These are phyloP conservation scores for Phoenix dactylifera DNA, from an alignment of 176 grass and related monocot species.

Conservation along the genomic window DNA sequence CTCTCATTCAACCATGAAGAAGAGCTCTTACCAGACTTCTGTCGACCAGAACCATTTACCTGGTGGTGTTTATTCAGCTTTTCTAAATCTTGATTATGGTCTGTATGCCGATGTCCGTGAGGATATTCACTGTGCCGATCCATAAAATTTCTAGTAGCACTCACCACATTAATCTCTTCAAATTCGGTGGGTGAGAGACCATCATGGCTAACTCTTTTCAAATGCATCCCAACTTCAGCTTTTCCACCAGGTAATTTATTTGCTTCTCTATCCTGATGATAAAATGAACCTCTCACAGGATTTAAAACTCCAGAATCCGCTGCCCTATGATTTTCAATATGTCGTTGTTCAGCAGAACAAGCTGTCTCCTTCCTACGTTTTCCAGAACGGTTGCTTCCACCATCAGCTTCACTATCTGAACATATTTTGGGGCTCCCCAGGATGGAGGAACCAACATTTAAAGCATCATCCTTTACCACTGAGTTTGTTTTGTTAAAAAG, in stretches of 20 bases:
- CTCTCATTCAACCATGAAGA: slow-evolving; percentile 12
- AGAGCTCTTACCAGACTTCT: slow-evolving; percentile 4
- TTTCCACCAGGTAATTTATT: background rate
- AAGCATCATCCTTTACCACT: slow-evolving; percentile 37
- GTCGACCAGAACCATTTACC: background rate
- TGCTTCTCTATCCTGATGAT: background rate
- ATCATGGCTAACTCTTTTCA: background rate
- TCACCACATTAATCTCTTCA: background rate
- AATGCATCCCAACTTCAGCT: background rate
- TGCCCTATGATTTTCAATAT: background rate
- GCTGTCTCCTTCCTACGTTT: background rate
- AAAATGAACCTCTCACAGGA: background rate
- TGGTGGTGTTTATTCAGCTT: slow-evolving; percentile 1
- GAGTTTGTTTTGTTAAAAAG: slow-evolving; percentile 37
- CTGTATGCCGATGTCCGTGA: background rate
- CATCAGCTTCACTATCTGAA: slow-evolving; percentile 39
- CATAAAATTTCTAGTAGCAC: background rate
- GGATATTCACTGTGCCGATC: background rate
- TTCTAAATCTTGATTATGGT: background rate
- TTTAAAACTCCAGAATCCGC: background rate
- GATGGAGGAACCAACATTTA: slow-evolving; percentile 39
- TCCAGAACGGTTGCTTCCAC: slow-evolving; percentile 5
- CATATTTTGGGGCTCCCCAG: slow-evolving; percentile 37
- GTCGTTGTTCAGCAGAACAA: background rate
- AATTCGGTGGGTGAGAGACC: background rate